Base-by-base conservation (phyloP, 805 yeast genomes). In the Saturnispora gosingensis region DNA sequence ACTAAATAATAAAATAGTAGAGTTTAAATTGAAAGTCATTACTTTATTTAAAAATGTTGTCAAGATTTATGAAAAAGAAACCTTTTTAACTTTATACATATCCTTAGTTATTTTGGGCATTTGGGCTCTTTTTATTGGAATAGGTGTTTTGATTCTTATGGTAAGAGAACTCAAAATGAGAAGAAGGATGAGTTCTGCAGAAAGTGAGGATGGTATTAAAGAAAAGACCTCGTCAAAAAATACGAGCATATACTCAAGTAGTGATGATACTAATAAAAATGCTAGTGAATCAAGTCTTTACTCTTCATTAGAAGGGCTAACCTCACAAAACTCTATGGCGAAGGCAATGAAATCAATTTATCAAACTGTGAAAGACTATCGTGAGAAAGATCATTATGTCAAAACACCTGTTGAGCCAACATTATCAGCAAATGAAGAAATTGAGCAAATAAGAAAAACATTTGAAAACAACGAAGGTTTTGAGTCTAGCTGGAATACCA, bases 61-160 rank as follows among this genome's bases (percentile, higher is more conserved):
- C 7, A 46, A 54, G 3, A 58, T 61, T 8, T 75, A 72, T 52
- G 61, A 64, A 43, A 56, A 67, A 3, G 63, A 74, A 0, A 54
- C 80, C 6, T 57, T 65, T 55, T 51, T 67, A 18, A 87, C 82
- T 60, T 61, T 80, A 3, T 69, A 67, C 48, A 67, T 83, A 2
- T 69, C 82, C 0, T 34, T 72, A 3, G 68, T 63, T 0, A 59
- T 83, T 0, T 46, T 81, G 1, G 70, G 66, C 0, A 30, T 77
- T 1, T 83, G 86, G 85, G 1, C 71, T 0, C 5, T 73, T 0
- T 80, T 78, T 55, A 45, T 77, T 7, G 3, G 57, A 5, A 24
- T 59, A 3, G 65, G 61, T 9, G 16, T 56, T 16, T 5, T 53
- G 0, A 52, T 65, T 4, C 24, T 60, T 2, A 15, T 50, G 9